phyloP scores from a whole-genome alignment of 805 yeast genomes.

The Cyberlindnera mississippiensis region DNA sequence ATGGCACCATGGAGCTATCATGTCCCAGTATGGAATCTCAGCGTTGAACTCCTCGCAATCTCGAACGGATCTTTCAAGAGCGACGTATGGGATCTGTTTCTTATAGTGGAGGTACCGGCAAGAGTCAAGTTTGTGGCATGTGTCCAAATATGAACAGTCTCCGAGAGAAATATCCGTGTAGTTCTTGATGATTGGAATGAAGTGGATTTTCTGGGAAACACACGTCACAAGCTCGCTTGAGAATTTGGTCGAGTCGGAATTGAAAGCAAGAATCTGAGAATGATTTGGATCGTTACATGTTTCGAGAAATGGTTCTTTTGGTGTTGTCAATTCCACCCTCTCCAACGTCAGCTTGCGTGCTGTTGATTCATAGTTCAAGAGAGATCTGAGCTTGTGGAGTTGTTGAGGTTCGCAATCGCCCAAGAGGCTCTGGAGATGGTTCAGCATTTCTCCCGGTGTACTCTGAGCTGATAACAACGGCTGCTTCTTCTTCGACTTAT shows the following conservation, averaged over 20 bases:
- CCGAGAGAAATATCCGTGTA: slow-evolving; percentile 74
- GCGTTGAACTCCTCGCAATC: slow-evolving; percentile 24
- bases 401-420: slow-evolving; percentile 6
- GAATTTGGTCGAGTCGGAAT: slow-evolving; percentile 31
- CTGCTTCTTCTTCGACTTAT: background rate
- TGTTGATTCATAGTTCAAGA: slow-evolving; percentile 36
- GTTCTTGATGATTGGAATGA: slow-evolving; percentile 48
- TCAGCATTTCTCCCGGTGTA: slow-evolving; percentile 1
- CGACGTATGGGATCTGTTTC: slow-evolving; percentile 35
- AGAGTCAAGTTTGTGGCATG: slow-evolving; percentile 79
- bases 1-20: slow-evolving; percentile 30
- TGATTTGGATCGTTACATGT: slow-evolving; percentile 42
- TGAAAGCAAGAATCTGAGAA: slow-evolving; percentile 17
- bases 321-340: slow-evolving; percentile 36
- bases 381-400: slow-evolving; percentile 12
- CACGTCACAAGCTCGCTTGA: slow-evolving; percentile 23
- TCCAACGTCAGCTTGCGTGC: slow-evolving; percentile 37
- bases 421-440: slow-evolving; percentile 3
- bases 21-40: slow-evolving; percentile 20
- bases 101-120: slow-evolving; percentile 83
- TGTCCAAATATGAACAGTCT: slow-evolving; percentile 90
- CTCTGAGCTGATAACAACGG: background rate
- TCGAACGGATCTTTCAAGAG: slow-evolving; percentile 21
- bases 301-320: slow-evolving; percentile 41
- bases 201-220: slow-evolving; percentile 39